Conservation (phyloP, 345 rosid genomes). For the Excoecaria cochinchinensis region DNA sequence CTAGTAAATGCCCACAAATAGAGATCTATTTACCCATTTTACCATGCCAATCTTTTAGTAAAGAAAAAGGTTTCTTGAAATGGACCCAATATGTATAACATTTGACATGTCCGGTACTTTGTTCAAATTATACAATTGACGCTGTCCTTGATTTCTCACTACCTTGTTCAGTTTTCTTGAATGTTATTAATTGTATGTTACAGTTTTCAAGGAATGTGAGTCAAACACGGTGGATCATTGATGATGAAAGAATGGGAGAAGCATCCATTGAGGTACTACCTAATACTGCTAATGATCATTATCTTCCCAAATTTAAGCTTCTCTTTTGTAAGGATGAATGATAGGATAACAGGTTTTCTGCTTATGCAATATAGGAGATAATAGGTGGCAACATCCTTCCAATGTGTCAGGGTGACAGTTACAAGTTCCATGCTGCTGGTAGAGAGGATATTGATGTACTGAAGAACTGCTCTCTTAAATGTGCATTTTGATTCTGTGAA, state of each 20-base stretch:
- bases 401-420: conserved; percentile 65
- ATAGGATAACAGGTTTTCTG: conserved; percentile 18
- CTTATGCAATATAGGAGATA: conserved; percentile 55
- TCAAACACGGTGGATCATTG: conserved; percentile 95
- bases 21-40: background rate
- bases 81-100: background rate
- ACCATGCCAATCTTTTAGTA: background rate
- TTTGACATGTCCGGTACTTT: background rate
- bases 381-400: conserved; percentile 80
- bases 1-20: background rate
- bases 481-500: conserved; percentile 16
- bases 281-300: conserved; percentile 5
- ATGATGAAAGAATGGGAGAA: conserved; percentile 94
- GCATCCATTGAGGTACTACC: conserved; percentile 82
- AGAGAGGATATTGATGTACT: conserved; percentile 97
- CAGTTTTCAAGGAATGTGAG: conserved; percentile 95
- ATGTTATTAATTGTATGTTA: conserved; percentile 12
- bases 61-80: background rate
- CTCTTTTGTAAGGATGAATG: conserved; percentile 8
- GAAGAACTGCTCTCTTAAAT: conserved; percentile 10
- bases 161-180: background rate
- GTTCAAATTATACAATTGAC: background rate
- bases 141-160: background rate
- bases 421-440: conserved; percentile 99
- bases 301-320: conserved; percentile 8